A percentile compares a stretch with the other conserved stretches of the same genome.
Conservation (phyloP, 1,284 basidiomycete genomes). For the Leccinum pachyderme region DNA sequence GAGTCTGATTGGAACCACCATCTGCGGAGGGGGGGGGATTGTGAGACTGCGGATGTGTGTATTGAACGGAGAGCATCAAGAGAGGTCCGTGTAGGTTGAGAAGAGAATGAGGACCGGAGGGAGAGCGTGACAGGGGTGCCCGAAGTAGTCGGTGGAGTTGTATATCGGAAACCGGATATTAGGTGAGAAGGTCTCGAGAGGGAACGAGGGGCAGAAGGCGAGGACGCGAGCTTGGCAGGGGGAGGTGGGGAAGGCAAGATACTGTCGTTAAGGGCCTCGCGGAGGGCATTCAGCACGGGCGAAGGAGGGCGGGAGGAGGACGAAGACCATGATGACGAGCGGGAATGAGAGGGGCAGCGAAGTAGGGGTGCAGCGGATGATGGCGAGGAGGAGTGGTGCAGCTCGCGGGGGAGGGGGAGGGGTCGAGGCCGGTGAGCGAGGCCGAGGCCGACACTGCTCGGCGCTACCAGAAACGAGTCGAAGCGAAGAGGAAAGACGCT, state of each 20-base stretch:
- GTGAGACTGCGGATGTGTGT: constrained; percentile 34
- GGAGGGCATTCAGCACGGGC: constrained; percentile 26
- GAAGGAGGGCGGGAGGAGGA: constrained; percentile 31
- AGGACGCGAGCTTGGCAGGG: constrained; percentile 45
- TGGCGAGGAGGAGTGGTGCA: constrained; percentile 10
- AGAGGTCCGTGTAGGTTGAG: constrained; percentile 46
- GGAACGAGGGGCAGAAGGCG: constrained; percentile 34
- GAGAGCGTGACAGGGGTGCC: constrained; percentile 27
- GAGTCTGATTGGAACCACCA: constrained; percentile 55
- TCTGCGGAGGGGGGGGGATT: constrained; percentile 30
- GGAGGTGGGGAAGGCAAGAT: constrained; percentile 43
- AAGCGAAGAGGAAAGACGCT: constrained; percentile 1
- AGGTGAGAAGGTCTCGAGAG: constrained; percentile 53
- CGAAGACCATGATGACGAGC: constrained; percentile 19
- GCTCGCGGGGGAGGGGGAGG: constrained; percentile 17
- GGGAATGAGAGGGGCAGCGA: constrained; percentile 26
- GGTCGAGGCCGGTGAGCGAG: constrained; percentile 6
- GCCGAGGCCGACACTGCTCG: background rate
- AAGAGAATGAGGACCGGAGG: constrained; percentile 36
- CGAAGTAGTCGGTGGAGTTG: constrained; percentile 46
- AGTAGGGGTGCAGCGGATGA: constrained; percentile 20
- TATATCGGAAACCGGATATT: constrained; percentile 57
- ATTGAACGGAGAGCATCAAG: constrained; percentile 64
- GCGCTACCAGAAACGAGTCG: constrained; percentile 7
- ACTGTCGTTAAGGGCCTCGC: constrained; percentile 43